phyloP scores from a whole-genome alignment of 306 rosid species.

The Dalbergia cultrata region DNA sequence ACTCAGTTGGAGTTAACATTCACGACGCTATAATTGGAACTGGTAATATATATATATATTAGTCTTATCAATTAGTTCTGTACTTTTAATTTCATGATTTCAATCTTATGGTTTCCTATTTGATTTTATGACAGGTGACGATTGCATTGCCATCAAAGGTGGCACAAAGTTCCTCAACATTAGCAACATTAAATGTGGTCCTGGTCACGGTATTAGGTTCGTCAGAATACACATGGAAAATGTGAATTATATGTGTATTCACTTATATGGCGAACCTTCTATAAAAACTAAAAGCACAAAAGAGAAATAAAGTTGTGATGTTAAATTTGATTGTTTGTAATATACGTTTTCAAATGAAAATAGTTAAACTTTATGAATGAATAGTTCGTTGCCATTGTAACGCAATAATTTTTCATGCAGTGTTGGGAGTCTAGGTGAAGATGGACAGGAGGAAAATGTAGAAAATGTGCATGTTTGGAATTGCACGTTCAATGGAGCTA shows the following conservation, averaged over 20 bases:
- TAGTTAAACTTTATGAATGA: not conserved
- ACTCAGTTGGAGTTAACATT: conserved; percentile 14
- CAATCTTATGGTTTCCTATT: not conserved
- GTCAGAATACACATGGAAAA: not conserved
- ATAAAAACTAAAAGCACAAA: not conserved
- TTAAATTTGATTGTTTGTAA: not conserved
- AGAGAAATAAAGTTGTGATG: not conserved
- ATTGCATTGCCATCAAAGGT: conserved; percentile 57
- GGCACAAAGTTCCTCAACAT: conserved; percentile 39
- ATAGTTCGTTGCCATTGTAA: not conserved
- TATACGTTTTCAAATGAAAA: not conserved
- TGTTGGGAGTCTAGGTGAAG: conserved; percentile 55
- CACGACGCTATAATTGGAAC: conserved; percentile 25
- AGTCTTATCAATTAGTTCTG: not conserved
- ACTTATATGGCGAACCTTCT: not conserved
- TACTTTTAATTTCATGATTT: not conserved
- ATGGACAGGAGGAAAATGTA: conserved; percentile 22
- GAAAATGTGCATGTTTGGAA: conserved; percentile 43
- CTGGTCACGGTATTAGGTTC: conserved; percentile 72
- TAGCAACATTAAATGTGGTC: conserved; percentile 53
- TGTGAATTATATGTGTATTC: not conserved
- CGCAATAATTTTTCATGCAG: conserved; percentile 26
- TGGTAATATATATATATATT: conserved; percentile 4
- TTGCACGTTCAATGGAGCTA: conserved; percentile 52
- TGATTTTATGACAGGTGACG: conserved; percentile 54